Conservation (phyloP, 805 yeast species). For the Candida nanaspora region DNA sequence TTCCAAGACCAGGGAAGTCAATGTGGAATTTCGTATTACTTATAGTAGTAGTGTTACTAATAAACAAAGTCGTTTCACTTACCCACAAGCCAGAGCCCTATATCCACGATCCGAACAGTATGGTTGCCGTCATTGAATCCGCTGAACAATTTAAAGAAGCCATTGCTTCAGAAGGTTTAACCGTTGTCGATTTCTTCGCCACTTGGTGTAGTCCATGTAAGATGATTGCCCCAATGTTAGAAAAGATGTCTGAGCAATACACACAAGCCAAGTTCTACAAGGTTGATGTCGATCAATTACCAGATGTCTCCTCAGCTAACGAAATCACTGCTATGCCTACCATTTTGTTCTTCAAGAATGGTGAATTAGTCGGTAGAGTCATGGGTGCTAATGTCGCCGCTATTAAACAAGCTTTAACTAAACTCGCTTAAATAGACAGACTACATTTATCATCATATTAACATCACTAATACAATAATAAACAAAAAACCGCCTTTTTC, state of each 20-base stretch:
- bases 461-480: neutral
- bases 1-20: neutral
- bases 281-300: slow-evolving; percentile 85
- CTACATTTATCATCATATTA: no score
- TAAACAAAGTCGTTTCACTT: neutral
- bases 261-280: slow-evolving; percentile 70
- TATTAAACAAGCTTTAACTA: slow-evolving; percentile 52
- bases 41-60: neutral
- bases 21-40: neutral
- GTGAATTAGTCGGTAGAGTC: slow-evolving; percentile 70
- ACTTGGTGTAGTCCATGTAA: slow-evolving; percentile 99
- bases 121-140: slow-evolving; percentile 45
- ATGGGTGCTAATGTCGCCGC: slow-evolving; percentile 89
- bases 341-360: slow-evolving; percentile 70
- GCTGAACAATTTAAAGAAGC: slow-evolving; percentile 59
- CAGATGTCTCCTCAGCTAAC: slow-evolving; percentile 64
- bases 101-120: slow-evolving; percentile 15
- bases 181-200: slow-evolving; percentile 93
- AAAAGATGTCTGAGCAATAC: slow-evolving; percentile 68
- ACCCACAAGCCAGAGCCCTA: neutral
- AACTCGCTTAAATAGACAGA: slow-evolving; percentile 24
- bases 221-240: slow-evolving; percentile 91
- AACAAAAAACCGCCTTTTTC: neutral
- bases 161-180: slow-evolving; percentile 56
- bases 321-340: slow-evolving; percentile 56